Evolutionary conservation across 768 basidiomycete genomes (phyloP).

Genomic region (Chalciporus chontae): DNA sequence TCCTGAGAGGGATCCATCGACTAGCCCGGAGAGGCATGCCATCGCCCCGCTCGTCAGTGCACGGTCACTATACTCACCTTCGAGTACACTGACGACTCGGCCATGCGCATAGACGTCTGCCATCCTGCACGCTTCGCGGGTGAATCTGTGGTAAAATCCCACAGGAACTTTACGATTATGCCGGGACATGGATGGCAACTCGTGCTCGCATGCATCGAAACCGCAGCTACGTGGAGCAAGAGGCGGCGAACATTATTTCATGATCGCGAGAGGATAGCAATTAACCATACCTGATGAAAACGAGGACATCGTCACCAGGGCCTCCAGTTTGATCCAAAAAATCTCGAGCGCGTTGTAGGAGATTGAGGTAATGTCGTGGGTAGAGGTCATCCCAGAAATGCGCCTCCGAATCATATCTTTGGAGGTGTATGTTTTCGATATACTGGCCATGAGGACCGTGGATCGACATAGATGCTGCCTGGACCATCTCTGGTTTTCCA

Average conservation of each 20-base stretch:
- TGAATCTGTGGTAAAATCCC: constrained; percentile 80
- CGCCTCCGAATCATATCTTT: constrained; percentile 12
- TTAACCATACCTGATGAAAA: constrained; percentile 78
- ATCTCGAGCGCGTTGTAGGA: constrained; percentile 64
- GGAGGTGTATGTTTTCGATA: constrained; percentile 29
- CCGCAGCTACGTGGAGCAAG: constrained; percentile 58
- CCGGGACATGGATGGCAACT: constrained; percentile 86
- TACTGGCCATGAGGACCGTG: constrained; percentile 17
- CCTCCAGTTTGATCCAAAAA: constrained; percentile 71
- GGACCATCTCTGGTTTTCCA: constrained; percentile 71
- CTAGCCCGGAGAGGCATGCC: constrained; percentile 76
- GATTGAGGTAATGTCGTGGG: constrained; percentile 51
- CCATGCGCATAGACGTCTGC: constrained; percentile 65
- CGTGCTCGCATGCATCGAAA: constrained; percentile 93
- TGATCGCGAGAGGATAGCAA: too few species aligned
- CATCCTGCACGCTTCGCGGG: constrained; percentile 41
- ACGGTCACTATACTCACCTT: constrained; percentile 93
- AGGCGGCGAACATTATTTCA: background rate
- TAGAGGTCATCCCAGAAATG: constrained; percentile 48
- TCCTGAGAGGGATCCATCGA: constrained; percentile 5
- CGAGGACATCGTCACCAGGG: constrained; percentile 62
- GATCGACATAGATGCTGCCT: constrained; percentile 66
- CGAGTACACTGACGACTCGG: constrained; percentile 80
- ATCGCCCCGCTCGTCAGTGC: constrained; percentile 81
- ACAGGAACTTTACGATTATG: constrained; percentile 56